A percentile compares a stretch with the other conserved stretches of the same genome.
These are phyloP conservation scores for Cardamine resedifolia DNA, from an alignment of 345 rosid species.

Conservation along the genomic window DNA sequence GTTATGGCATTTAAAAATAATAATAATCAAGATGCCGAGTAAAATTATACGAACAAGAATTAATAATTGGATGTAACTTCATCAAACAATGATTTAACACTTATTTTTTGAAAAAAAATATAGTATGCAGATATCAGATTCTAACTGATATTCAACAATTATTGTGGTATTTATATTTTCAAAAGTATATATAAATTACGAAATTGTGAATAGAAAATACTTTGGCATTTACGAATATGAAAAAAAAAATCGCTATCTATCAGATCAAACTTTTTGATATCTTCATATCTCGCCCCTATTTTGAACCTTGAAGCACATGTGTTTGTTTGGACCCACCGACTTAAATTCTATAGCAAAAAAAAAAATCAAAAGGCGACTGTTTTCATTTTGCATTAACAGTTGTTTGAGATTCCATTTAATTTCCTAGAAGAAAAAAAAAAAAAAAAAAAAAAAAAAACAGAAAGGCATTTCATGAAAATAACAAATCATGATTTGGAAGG, in stretches of 20 bases:
- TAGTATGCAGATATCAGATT: background rate
- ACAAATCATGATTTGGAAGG: constrained; percentile 15
- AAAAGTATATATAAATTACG: background rate
- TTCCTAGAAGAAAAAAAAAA: no score
- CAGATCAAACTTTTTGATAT: constrained; percentile 30
- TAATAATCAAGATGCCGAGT: constrained; percentile 1
- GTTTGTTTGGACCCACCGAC: constrained; percentile 31
- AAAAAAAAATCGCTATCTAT: constrained; percentile 25
- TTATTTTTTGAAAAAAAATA: background rate
- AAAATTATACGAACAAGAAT: background rate
- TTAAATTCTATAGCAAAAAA: constrained; percentile 15
- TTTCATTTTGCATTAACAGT: constrained; percentile 6
- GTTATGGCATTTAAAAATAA: background rate
- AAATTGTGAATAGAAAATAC: constrained; percentile 12
- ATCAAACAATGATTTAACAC: background rate
- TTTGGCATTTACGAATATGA: constrained; percentile 21
- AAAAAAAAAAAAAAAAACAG: no score
- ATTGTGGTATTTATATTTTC: background rate
- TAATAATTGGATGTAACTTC: background rate
- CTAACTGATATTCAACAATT: background rate
- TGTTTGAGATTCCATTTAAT: background rate
- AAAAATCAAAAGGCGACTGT: constrained; percentile 9
- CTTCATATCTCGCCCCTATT: constrained; percentile 15
- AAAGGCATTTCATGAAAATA: constrained; percentile 14
- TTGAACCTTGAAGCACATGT: constrained; percentile 30